Conservation (phyloP, 2,329 filamentous ascomycete genomes). For the Fragosphaeria purpurea region DNA sequence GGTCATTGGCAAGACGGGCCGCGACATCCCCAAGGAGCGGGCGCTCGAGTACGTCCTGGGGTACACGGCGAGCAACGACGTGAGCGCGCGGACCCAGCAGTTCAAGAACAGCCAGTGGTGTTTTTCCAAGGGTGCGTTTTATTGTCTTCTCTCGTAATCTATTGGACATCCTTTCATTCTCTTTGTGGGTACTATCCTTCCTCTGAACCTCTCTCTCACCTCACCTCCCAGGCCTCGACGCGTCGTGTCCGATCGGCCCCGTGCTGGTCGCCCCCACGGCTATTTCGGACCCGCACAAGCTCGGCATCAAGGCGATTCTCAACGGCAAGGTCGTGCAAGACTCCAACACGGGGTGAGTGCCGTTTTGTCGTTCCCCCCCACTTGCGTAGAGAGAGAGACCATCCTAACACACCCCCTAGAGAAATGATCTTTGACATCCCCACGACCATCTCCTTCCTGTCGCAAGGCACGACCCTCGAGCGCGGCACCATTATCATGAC, state of each 20-base stretch:
- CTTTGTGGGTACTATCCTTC: no score
- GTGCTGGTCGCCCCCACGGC: conserved; percentile 21
- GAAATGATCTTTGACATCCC: conserved; percentile 30
- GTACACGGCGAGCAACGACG: conserved; percentile 30
- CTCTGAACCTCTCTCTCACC: no score
- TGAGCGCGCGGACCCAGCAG: conserved; percentile 27
- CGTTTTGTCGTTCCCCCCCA: neutral
- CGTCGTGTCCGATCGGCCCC: conserved; percentile 26
- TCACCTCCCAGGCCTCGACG: conserved; percentile 25
- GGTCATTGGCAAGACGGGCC: conserved; percentile 25
- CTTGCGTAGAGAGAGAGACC: no score
- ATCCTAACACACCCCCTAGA: conserved; percentile 1
- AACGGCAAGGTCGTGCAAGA: conserved; percentile 29
- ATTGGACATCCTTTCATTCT: no score
- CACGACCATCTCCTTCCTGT: conserved; percentile 25
- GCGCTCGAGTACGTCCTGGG: conserved; percentile 30
- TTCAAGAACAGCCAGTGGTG: conserved; percentile 29
- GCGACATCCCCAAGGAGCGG: conserved; percentile 26
- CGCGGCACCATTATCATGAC: conserved; percentile 30
- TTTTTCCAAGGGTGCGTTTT: conserved; percentile 24
- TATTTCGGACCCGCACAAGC: conserved; percentile 21
- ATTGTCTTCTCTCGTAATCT: no score
- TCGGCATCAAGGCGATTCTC: conserved; percentile 23
- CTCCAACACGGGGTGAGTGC: conserved; percentile 19
- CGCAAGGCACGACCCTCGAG: conserved; percentile 27